Base-by-base conservation (phyloP, 1,284 basidiomycete genomes). In the Cutaneotrichosporon mucoides region DNA sequence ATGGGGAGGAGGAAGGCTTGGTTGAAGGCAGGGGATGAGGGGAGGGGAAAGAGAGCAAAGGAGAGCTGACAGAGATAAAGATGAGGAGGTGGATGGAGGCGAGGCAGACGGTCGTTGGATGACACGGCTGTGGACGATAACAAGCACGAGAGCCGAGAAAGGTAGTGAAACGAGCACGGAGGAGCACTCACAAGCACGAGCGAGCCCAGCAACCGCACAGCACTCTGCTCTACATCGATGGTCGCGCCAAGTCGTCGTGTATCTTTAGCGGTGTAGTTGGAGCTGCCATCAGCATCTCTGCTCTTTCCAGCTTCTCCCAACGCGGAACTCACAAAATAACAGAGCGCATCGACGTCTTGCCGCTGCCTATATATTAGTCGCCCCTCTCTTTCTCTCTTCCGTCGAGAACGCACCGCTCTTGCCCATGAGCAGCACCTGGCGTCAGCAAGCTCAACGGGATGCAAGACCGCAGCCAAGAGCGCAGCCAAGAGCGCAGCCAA, bases 151-250 rank as follows among this genome's bases (percentile, higher is more conserved):
- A 24, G 24, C 24, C 24, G 24, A 24, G 24, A 24, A 24, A 24
- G 24, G 24, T 24, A 24, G 24, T 24, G 24, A 24, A 24, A 24
- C 24, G 24, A 44, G 44, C 12, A 45, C 24, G 13, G 12, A 11
- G 33, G n/a, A 6, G 6, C 9, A 66, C 74, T 42, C 36, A 76
- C 76, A 42, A 78, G 64, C 0, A 76, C 75, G 6, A 78, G 66
- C 6, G 73, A 73, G 15, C 92, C 93, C 16, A 99, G 85, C 77
- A 99, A 97, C 47, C 93, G 90, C 62, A 99, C 91, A 71, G 97
- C 92, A 66, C 94, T 95, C 73, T 94, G 91, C 77, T 99, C 96
- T 61, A 99, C 92, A 73, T 98, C 96, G 66, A 98, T 93, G 1
- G 95, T 99, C 24, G 93, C 93, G 33, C 94, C 94, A 13, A 99